phyloP scores from a whole-genome alignment of 306 rosid species.

The Cucurbita moschata region DNA sequence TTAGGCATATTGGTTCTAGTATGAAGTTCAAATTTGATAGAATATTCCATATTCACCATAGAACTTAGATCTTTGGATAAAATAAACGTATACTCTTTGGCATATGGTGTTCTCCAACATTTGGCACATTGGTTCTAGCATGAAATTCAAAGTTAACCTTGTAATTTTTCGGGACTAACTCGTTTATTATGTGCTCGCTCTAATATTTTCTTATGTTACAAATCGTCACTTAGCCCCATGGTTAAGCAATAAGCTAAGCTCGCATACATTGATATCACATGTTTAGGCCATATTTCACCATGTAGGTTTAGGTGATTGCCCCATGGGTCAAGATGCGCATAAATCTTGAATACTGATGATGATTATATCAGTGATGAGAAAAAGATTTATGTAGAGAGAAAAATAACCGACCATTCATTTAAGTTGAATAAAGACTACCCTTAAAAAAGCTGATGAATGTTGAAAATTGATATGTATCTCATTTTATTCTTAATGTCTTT shows the following conservation, averaged over 20 bases:
- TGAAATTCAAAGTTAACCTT: background rate
- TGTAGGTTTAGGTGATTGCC: background rate
- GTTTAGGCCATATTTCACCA: background rate
- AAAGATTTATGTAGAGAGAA: background rate
- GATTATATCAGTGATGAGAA: background rate
- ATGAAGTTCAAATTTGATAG: background rate
- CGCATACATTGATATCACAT: background rate
- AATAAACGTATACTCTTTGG: no score
- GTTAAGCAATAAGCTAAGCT: background rate
- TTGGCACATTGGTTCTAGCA: no score
- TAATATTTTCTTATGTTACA: background rate
- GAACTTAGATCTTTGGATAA: background rate
- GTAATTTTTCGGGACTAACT: background rate
- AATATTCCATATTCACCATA: background rate
- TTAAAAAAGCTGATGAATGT: background rate
- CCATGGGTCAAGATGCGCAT: background rate
- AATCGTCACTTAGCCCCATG: background rate
- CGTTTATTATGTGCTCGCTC: background rate
- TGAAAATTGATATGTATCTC: background rate
- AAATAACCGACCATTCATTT: background rate
- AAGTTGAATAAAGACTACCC: background rate
- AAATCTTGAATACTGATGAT: background rate
- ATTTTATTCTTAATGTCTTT: conserved; percentile 11
- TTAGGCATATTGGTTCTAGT: background rate
- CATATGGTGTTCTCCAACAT: no score